Evolutionary conservation across 106 monocot species (phyloP), one percentile per base, ranked within the genome.

Genomic region (Dioscorea alata): DNA sequence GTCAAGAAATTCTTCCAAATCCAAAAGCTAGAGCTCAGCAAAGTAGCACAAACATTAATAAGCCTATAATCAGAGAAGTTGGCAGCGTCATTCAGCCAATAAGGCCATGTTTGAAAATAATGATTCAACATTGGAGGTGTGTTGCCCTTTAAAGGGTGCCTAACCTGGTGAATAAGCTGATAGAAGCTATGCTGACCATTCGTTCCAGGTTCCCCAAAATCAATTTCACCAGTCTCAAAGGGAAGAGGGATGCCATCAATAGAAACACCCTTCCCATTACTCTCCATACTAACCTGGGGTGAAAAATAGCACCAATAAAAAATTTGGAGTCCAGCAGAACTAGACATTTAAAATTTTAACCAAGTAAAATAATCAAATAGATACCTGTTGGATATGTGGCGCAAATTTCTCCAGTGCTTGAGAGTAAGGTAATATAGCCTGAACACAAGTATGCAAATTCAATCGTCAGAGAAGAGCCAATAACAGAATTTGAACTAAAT

Each of bases 141-240:
- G 19, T 54, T 54, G 5, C 42, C 42, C 54, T 54, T 54, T 1
- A 54, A 16, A 6, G 16, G 20, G 22, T 20, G 21, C 21, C n/a
- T 57, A 78, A 96, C 95, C 86, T 96, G 95, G 68, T 96, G 95
- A 50, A 96, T 91, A 69, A 96, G 72, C 79, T 96, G 95, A 61
- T 96, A 96, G 77, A 96, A 91, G 76, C 95, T 96, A 65, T 96
- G 95, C 31, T 96, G 95, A 57, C 96, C 96, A 85, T 97, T 97
- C 61, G 96, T 97, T 74, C 96, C 96, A 68, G 96, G 96, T 74
- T 97, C 96, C 62, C 96, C 96, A 81, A 97, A 97, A 83, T 97
- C 96, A 74, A 97, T 97, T 80, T 97, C 96, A 66, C 96, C 96
- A 54, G 92, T 68, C 56, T 92, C 86, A 77, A 85, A 97, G 7